These are phyloP conservation scores for Boletus subparvulus DNA, from an alignment of 768 basidiomycete genomes.

Conservation along the genomic window DNA sequence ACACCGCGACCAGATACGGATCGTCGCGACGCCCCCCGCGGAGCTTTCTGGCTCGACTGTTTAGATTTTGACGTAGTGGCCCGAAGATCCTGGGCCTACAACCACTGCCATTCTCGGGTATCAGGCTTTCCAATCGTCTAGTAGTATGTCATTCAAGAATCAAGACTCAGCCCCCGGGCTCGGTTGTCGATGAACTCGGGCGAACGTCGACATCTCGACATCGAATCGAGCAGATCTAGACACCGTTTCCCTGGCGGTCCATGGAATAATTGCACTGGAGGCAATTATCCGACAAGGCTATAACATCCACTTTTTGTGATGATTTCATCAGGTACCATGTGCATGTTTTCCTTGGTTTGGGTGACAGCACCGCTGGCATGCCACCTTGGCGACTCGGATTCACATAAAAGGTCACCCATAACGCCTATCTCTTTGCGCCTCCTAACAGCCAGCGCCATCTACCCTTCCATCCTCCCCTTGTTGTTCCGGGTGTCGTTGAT, in stretches of 20 bases:
- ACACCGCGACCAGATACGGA: not conserved
- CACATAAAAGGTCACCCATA: not conserved
- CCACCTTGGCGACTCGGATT: not conserved
- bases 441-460: not conserved
- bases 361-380: not conserved
- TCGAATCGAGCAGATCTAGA: not conserved
- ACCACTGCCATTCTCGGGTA: too few relatives aligned
- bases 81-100: not conserved
- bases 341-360: not conserved
- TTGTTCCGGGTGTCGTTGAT: not conserved
- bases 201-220: not conserved
- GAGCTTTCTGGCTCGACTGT: not conserved
- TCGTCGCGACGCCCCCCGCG: not conserved
- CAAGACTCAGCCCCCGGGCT: not conserved
- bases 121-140: too few relatives aligned
- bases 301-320: not conserved
- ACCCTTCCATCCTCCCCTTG: not conserved
- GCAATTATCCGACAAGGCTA: not conserved
- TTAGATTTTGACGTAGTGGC: not conserved
- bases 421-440: not conserved
- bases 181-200: not conserved
- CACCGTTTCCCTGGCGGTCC: not conserved
- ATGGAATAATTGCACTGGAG: not conserved
- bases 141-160: too few relatives aligned
- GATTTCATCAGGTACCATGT: not conserved